Evolutionary conservation across 2,329 filamentous ascomycete genomes (phyloP), one percentile per base, ranked within the genome.

Genomic region (Capronia coronata): DNA sequence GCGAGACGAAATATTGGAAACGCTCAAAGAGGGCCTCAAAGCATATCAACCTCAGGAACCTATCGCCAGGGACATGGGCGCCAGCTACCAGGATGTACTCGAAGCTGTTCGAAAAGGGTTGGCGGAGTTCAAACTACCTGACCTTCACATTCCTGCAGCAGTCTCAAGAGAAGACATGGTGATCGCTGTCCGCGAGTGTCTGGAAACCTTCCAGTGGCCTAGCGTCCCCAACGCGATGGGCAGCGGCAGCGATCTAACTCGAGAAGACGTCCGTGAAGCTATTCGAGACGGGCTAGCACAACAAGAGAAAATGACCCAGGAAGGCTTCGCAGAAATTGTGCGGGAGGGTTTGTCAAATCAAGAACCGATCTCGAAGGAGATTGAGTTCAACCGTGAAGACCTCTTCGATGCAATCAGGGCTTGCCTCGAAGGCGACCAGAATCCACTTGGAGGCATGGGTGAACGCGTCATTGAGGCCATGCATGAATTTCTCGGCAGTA

Each of bases 1-100:
- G 65, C 79, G 88, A 3, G 88, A 96, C 10, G 91, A 97, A 63
- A 86, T 97, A 41, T 74, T 97, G 11, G 82, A 85, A 32, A 94
- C 89, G 58, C 75, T 97, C 21, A 83, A 86, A 59, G 85, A 96
- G 69, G 91, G 91, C 0, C 76, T 97, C 0, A 82, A 86, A 57
- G 81, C 88, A 40, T 89, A 93, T 63, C 71, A 68, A 52, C 73
- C 73, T 23, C 63, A 71, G 56, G 48, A 58, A 27, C 64, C 46
- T 56, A 64, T 63, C 16, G 58, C 54, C 6, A 57, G 67, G 16
- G 71, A 78, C 2, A 69, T 75, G 29, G 79, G 78, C 21, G 82
- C 86, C 1, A 88, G 84, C 2, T 83, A 86, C 57, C 88, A 94
- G 2, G 88, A 96, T 62, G 85, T 96, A 18, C 84, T 90, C 61